These are phyloP conservation scores for Crithidia sp. DNA, from an alignment of 208 protist species.

Conservation along the genomic window DNA sequence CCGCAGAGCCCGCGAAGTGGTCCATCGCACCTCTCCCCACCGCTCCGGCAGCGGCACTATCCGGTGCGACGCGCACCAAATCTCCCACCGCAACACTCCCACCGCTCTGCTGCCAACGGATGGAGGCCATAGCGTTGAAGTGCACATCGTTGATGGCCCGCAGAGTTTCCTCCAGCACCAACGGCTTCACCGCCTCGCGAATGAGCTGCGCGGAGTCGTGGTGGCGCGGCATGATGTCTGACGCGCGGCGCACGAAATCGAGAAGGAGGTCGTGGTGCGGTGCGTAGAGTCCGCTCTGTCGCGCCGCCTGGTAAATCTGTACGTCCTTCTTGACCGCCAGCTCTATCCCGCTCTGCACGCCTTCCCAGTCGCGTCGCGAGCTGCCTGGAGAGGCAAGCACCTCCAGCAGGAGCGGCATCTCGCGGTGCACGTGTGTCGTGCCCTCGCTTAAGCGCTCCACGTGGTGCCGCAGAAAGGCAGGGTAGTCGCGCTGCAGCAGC, in stretches of 20 bases:
- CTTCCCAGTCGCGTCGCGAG: conserved; percentile 45
- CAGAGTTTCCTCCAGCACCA: conserved; percentile 72
- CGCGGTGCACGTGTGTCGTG: conserved; percentile 56
- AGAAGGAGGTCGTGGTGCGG: conserved; percentile 76
- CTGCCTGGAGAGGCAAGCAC: conserved; percentile 40
- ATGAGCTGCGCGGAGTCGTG: conserved; percentile 81
- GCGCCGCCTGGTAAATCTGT: conserved; percentile 35
- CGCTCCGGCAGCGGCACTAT: too few species aligned
- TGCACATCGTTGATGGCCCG: conserved; percentile 73
- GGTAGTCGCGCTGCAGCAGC: conserved; percentile 77
- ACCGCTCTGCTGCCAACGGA: conserved; percentile 59
- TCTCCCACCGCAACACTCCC: conserved; percentile 58
- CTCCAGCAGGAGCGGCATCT: conserved; percentile 63
- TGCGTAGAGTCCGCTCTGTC: conserved; percentile 74
- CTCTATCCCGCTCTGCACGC: conserved; percentile 39
- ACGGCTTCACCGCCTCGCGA: conserved; percentile 60
- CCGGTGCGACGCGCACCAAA: conserved; percentile 40
- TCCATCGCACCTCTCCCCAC: conserved; percentile 24
- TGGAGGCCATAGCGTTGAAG: conserved; percentile 83
- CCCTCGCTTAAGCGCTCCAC: conserved; percentile 63
- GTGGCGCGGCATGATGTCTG: conserved; percentile 46
- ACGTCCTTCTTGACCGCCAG: conserved; percentile 47
- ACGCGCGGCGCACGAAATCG: conserved; percentile 72
- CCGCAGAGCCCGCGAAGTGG: conserved; percentile 63
- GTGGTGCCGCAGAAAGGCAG: conserved; percentile 57